Conservation (phyloP, 1,284 basidiomycete genomes). For the Sporisorium sorghi region DNA sequence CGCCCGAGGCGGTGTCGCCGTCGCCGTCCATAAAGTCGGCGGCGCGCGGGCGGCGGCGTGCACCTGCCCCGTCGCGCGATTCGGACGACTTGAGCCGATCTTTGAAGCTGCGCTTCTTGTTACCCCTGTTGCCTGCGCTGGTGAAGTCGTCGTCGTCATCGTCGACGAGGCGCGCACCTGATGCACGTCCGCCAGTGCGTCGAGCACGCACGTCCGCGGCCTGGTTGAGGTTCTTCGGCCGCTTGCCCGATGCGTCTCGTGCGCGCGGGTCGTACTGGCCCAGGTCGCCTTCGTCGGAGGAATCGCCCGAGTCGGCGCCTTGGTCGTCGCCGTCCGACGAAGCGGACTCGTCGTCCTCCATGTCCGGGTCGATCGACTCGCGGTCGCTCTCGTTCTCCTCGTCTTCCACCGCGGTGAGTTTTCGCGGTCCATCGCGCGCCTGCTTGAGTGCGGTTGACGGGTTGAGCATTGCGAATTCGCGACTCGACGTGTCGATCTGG, state of each 20-base stretch:
- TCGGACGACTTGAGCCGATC: slow-evolving; percentile 43
- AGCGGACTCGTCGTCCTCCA: slow-evolving; percentile 48
- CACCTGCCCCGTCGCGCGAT: background rate
- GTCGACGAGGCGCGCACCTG: slow-evolving; percentile 45
- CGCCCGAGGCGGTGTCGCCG: slow-evolving; percentile 20
- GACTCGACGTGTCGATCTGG: slow-evolving; percentile 85
- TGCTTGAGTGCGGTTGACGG: slow-evolving; percentile 76
- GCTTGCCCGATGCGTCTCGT: slow-evolving; percentile 66
- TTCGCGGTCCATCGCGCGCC: slow-evolving; percentile 61
- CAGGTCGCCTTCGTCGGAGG: slow-evolving; percentile 50
- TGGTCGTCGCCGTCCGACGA: slow-evolving; percentile 8
- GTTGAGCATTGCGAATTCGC: slow-evolving; percentile 91
- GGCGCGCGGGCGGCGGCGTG: slow-evolving; percentile 28
- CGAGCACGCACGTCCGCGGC: slow-evolving; percentile 67
- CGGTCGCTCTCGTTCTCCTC: slow-evolving; percentile 87
- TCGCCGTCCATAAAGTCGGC: slow-evolving; percentile 44
- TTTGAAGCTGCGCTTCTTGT: slow-evolving; percentile 52
- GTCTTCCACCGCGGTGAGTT: slow-evolving; percentile 82
- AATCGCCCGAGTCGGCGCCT: slow-evolving; percentile 71
- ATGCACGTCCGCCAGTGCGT: slow-evolving; percentile 57
- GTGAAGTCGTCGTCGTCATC: slow-evolving; percentile 35
- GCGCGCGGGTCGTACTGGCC: slow-evolving; percentile 52
- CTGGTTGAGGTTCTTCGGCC: slow-evolving; percentile 71
- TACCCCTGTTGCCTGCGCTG: slow-evolving; percentile 17
- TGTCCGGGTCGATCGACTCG: slow-evolving; percentile 73